Percentiles rank a stretch among this genome's conserved stretches.
Conservation (phyloP, 2,329 filamentous ascomycete genomes). For the Dissoconium aciculare region DNA sequence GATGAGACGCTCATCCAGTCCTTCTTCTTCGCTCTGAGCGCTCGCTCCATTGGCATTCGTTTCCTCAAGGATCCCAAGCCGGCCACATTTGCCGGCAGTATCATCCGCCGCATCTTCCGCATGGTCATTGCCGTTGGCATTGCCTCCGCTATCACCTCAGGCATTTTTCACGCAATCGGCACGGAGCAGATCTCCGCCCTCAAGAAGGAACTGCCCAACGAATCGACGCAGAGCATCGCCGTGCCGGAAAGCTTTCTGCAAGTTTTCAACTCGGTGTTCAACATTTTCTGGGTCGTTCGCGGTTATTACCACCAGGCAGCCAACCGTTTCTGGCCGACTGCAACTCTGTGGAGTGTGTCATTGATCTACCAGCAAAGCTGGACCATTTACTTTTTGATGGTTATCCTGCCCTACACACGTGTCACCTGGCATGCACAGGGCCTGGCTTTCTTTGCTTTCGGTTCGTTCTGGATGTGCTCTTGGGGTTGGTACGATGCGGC, state of each 20-base stretch:
- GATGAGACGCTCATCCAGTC: slow-evolving; percentile 33
- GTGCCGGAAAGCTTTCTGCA: slow-evolving; percentile 25
- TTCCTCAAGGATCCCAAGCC: slow-evolving; percentile 27
- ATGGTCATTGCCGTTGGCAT: slow-evolving; percentile 30
- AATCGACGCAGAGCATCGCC: slow-evolving; percentile 18
- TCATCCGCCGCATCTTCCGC: slow-evolving; percentile 30
- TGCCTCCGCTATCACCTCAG: slow-evolving; percentile 27
- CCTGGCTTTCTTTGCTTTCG: slow-evolving; percentile 16
- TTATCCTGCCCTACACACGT: slow-evolving; percentile 32
- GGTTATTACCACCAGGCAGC: slow-evolving; percentile 27
- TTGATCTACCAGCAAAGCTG: slow-evolving; percentile 34
- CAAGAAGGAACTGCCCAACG: slow-evolving; percentile 25
- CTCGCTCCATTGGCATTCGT: slow-evolving; percentile 29
- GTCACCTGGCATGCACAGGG: slow-evolving; percentile 27
- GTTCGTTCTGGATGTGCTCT: slow-evolving; percentile 19
- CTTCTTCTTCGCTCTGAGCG: slow-evolving; percentile 33
- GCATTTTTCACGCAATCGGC: slow-evolving; percentile 23
- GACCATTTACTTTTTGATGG: slow-evolving; percentile 35
- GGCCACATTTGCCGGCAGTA: slow-evolving; percentile 24
- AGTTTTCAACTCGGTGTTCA: slow-evolving; percentile 34
- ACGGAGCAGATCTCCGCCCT: slow-evolving; percentile 26
- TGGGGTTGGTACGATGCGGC: slow-evolving; percentile 21
- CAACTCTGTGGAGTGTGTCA: slow-evolving; percentile 33
- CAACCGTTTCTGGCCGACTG: slow-evolving; percentile 30
- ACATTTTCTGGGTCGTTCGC: slow-evolving; percentile 33